These are phyloP conservation scores for Lotus japonicus DNA, from an alignment of 306 rosid species.

Conservation along the genomic window DNA sequence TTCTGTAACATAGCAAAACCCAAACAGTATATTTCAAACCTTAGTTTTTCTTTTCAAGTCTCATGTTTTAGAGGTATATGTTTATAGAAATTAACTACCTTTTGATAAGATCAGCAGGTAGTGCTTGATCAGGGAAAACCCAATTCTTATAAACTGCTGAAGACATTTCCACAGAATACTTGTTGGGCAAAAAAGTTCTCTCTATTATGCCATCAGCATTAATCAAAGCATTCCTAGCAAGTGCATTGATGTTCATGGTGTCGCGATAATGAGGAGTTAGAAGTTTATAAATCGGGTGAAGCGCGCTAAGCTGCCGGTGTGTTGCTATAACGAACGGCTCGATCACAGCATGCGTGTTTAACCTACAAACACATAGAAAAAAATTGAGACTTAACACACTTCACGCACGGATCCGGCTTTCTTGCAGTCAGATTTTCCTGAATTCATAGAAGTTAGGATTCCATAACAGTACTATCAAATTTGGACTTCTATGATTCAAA, in stretches of 20 bases:
- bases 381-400: not conserved
- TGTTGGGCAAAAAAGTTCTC: constrained; percentile 44
- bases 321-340: constrained; percentile 83
- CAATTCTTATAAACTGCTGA: constrained; percentile 58
- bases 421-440: no score
- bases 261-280: constrained; percentile 65
- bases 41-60: not conserved
- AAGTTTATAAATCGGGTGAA: constrained; percentile 74
- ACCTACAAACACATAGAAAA: constrained; percentile 34
- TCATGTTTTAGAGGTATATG: no score
- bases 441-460: no score
- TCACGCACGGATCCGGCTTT: no score
- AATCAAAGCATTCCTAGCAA: constrained; percentile 48
- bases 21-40: not conserved
- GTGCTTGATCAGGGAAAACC: constrained; percentile 66
- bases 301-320: constrained; percentile 58
- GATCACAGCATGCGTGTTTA: constrained; percentile 64
- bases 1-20: not conserved
- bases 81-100: constrained; percentile 11
- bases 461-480: no score
- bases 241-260: constrained; percentile 76
- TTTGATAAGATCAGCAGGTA: constrained; percentile 57
- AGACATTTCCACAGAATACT: constrained; percentile 60
- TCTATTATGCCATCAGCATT: constrained; percentile 63
- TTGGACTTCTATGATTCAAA: no score